A percentile compares a stretch with the other conserved stretches of the same genome.
phyloP scores from a whole-genome alignment of 371 early-diverging fungal species.

The Mortierella sp. region DNA sequence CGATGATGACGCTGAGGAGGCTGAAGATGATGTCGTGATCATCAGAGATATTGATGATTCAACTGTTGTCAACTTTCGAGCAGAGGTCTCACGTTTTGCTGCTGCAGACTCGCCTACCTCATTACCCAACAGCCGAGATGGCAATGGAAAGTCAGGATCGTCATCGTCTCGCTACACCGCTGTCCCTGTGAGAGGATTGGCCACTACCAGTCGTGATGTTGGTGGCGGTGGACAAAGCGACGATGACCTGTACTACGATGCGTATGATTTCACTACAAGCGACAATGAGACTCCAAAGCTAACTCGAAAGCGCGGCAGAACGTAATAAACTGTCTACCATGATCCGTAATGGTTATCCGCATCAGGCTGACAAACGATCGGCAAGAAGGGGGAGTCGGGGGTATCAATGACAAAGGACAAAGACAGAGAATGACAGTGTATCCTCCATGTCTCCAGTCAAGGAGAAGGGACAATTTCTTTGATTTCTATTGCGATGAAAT shows the following conservation, averaged over 20 bases:
- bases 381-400: background rate
- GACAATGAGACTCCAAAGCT: slow-evolving; percentile 45
- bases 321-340: slow-evolving; percentile 6
- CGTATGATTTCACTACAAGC: slow-evolving; percentile 39
- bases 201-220: background rate
- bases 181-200: background rate
- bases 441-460: too few relatives aligned
- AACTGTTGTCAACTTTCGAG: background rate
- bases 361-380: too few relatives aligned
- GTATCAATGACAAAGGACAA: too few relatives aligned
- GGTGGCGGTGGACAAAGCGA: slow-evolving; percentile 11
- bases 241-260: slow-evolving; percentile 38
- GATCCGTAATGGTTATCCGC: too few relatives aligned
- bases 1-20: background rate
- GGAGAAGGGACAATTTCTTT: too few relatives aligned
- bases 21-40: slow-evolving; percentile 8
- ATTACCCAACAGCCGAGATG: background rate
- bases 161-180: background rate
- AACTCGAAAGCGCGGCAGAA: slow-evolving; percentile 20
- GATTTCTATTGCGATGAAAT: too few relatives aligned
- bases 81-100: slow-evolving; percentile 15
- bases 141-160: background rate
- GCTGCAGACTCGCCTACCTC: background rate
- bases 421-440: too few relatives aligned
- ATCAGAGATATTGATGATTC: slow-evolving; percentile 5